phyloP scores from a whole-genome alignment of 2,329 filamentous ascomycete species.

The Phyllosticta citrichinensis region DNA sequence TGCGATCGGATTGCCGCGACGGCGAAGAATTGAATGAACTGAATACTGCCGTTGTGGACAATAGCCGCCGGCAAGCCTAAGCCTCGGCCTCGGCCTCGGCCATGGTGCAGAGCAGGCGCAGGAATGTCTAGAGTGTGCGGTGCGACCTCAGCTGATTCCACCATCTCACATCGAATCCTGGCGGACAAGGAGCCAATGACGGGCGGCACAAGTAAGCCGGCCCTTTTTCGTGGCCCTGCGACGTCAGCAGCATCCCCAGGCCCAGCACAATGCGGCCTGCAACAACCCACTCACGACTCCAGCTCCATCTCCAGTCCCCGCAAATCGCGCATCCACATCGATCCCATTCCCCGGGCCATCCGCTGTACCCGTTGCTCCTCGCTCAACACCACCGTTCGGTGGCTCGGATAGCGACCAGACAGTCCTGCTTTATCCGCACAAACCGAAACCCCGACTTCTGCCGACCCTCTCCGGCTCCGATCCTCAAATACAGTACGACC shows the following conservation, averaged over 20 bases:
- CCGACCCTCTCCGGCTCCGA: constrained; percentile 3
- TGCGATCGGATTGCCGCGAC: neutral
- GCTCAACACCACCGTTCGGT: neutral
- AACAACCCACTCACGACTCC: neutral
- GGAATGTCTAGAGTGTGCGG: neutral
- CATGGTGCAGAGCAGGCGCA: neutral
- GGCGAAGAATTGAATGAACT: too few species aligned
- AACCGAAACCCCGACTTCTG: constrained; percentile 2
- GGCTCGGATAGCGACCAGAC: neutral
- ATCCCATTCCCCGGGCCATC: neutral
- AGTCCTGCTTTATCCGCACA: neutral
- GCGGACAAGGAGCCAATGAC: neutral
- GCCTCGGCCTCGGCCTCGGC: neutral
- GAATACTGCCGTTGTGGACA: too few species aligned
- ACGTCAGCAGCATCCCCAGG: neutral
- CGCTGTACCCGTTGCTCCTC: neutral
- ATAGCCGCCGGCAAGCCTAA: neutral
- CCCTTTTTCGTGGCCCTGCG: neutral
- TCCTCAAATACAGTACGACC: neutral
- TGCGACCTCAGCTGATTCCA: neutral
- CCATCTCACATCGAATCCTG: neutral
- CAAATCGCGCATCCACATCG: neutral
- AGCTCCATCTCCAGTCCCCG: neutral
- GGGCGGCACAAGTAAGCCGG: neutral
- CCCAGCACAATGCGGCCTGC: neutral